Evolutionary conservation across 2,329 filamentous ascomycete genomes (phyloP).

Genomic region (Fusarium zealandicum): DNA sequence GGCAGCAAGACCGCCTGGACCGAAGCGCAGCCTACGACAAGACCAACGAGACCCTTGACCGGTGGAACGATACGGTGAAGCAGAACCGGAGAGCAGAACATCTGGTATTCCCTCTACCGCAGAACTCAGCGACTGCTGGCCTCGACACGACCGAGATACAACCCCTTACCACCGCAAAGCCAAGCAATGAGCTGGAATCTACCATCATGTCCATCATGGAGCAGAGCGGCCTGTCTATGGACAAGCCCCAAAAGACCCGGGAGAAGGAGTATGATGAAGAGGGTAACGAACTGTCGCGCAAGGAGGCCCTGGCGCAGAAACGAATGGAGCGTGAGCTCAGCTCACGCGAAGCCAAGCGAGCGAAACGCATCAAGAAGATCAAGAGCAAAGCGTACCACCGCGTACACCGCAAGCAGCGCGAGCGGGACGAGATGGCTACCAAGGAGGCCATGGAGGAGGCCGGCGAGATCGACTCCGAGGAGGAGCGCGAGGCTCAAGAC

Average conservation of each 20-base stretch:
- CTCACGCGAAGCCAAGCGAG: slow-evolving; percentile 86
- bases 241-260: slow-evolving; percentile 54
- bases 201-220: slow-evolving; percentile 89
- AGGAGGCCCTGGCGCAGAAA: slow-evolving; percentile 75
- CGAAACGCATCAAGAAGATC: slow-evolving; percentile 97
- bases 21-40: slow-evolving; percentile 85
- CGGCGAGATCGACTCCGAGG: slow-evolving; percentile 69
- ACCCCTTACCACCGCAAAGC: slow-evolving; percentile 67
- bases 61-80: slow-evolving; percentile 96
- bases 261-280: slow-evolving; percentile 73
- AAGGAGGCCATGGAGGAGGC: slow-evolving; percentile 62
- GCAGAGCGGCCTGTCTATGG: slow-evolving; percentile 77
- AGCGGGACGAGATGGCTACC: slow-evolving; percentile 61
- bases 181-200: slow-evolving; percentile 82
- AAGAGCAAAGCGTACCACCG: slow-evolving; percentile 96
- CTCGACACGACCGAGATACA: slow-evolving; percentile 69
- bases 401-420: slow-evolving; percentile 80
- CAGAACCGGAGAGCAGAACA: slow-evolving; percentile 91
- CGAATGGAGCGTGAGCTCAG: slow-evolving; percentile 83
- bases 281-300: slow-evolving; percentile 74
- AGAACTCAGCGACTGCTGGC: slow-evolving; percentile 69
- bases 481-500: slow-evolving; percentile 70
- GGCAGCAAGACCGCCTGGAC: slow-evolving; percentile 86
- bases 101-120: slow-evolving; percentile 83
- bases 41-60: slow-evolving; percentile 86